Evolutionary conservation across 352 stramenopile species (phyloP).

Genomic region (Aphanomyces invadans): DNA sequence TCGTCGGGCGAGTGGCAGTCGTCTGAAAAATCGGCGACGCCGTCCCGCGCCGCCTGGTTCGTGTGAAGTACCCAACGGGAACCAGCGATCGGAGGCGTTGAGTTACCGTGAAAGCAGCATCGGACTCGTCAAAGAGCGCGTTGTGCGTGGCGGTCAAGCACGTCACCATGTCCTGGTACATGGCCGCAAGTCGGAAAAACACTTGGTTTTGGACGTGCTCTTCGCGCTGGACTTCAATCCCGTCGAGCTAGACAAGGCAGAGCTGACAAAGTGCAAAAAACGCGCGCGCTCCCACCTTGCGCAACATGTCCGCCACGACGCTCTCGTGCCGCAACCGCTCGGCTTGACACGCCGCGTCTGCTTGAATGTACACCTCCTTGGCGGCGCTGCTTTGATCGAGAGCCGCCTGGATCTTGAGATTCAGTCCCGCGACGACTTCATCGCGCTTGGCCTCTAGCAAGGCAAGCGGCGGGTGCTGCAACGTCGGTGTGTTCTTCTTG

Average conservation of each 20-base stretch:
- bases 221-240: conserved; percentile 6
- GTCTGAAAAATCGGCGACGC: conserved; percentile 2
- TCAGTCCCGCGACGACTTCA: not conserved
- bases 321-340: not conserved
- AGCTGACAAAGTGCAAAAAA: not conserved
- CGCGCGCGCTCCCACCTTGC: not conserved
- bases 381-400: conserved; percentile 1
- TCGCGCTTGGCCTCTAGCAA: not conserved
- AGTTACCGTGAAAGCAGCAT: not conserved
- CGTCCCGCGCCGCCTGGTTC: not conserved
- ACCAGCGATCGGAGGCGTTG: no score
- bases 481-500: not conserved
- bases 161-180: conserved; percentile 9
- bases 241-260: not conserved
- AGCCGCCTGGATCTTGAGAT: not conserved
- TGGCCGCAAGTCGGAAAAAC: not conserved
- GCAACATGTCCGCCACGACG: not conserved
- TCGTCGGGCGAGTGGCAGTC: not conserved
- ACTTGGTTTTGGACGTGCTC: conserved; percentile 10
- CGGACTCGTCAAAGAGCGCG: not conserved
- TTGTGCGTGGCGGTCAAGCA: not conserved
- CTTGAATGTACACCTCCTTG: not conserved
- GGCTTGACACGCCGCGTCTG: not conserved
- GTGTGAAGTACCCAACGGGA: no score
- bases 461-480: not conserved